Percentiles rank a stretch among this genome's conserved stretches.
These are phyloP conservation scores for Trametes versicolor DNA, from an alignment of 1,284 basidiomycete genomes.

Conservation along the genomic window DNA sequence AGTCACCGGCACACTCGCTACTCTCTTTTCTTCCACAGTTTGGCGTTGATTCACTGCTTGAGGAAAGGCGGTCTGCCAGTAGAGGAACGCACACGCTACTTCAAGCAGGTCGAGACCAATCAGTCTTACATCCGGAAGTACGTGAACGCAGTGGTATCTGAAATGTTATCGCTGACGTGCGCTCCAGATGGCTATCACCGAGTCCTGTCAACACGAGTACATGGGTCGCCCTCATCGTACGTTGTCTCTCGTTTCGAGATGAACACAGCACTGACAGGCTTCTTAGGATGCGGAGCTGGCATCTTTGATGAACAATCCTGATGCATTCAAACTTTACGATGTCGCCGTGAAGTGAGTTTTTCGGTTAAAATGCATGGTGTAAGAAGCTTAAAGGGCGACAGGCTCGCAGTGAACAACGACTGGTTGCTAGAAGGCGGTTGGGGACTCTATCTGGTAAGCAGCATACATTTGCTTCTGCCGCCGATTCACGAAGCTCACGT, in stretches of 20 bases:
- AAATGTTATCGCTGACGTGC: slow-evolving; percentile 4
- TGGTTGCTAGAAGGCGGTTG: slow-evolving; percentile 77
- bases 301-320: slow-evolving; percentile 60
- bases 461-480: not conserved
- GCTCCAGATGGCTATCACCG: slow-evolving; percentile 67
- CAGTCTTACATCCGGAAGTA: slow-evolving; percentile 68
- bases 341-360: slow-evolving; percentile 65
- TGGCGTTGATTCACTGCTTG: slow-evolving; percentile 67
- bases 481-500: slow-evolving; percentile 10
- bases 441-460: slow-evolving; percentile 66
- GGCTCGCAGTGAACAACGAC: slow-evolving; percentile 69
- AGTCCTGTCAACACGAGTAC: slow-evolving; percentile 73
- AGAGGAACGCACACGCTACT: slow-evolving; percentile 52
- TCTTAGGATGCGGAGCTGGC: slow-evolving; percentile 72
- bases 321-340: slow-evolving; percentile 73
- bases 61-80: slow-evolving; percentile 53
- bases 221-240: slow-evolving; percentile 73
- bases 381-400: slow-evolving; percentile 36
- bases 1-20: slow-evolving; percentile 76
- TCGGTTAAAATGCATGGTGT: not conserved
- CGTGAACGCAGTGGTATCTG: slow-evolving; percentile 25
- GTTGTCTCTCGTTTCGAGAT: slow-evolving; percentile 37
- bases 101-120: slow-evolving; percentile 66
- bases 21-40: slow-evolving; percentile 71
- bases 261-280: slow-evolving; percentile 2